A percentile compares a stretch with the other conserved stretches of the same genome.
phyloP scores from a whole-genome alignment of 1,284 basidiomycete genomes.

The Tilletia indica region DNA sequence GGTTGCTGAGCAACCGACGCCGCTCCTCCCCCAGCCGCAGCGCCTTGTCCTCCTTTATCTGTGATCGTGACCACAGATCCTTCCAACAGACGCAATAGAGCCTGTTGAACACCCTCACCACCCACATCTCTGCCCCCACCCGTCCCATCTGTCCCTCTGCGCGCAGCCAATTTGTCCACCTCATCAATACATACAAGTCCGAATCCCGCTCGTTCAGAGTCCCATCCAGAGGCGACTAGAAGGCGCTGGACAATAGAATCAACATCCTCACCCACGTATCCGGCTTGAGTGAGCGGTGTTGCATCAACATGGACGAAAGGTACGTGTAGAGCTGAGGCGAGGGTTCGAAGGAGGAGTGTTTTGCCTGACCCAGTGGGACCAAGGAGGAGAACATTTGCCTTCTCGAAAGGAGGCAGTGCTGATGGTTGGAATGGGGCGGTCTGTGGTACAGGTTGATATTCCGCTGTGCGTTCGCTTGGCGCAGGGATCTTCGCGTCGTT shows the following conservation, averaged over 20 bases:
- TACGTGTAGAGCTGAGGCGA: conserved; percentile 37
- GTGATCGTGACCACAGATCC: conserved; percentile 76
- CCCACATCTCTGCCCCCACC: conserved; percentile 79
- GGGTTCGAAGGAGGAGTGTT: conserved; percentile 36
- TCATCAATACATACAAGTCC: conserved; percentile 92
- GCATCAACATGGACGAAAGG: conserved; percentile 44
- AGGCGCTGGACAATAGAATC: conserved; percentile 37
- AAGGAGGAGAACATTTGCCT: conserved; percentile 23
- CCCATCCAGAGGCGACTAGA: conserved; percentile 32
- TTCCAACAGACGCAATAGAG: conserved; percentile 87
- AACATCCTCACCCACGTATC: conserved; percentile 46
- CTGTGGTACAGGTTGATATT: too few species aligned
- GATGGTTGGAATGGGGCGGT: background rate
- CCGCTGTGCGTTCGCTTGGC: too few species aligned
- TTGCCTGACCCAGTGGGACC: conserved; percentile 34
- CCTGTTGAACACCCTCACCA: conserved; percentile 92
- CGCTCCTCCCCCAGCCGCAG: conserved; percentile 17
- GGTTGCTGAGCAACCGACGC: background rate
- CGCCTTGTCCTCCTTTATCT: conserved; percentile 63
- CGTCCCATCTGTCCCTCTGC: conserved; percentile 60
- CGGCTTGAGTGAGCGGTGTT: conserved; percentile 41
- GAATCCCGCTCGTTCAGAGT: conserved; percentile 30
- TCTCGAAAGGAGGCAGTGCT: background rate
- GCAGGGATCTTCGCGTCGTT: too few species aligned
- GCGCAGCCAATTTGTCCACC: conserved; percentile 78